Evolutionary conservation across 2,329 filamentous ascomycete genomes (phyloP), one percentile per base, ranked within the genome.

Genomic region (Esteya vermicola): DNA sequence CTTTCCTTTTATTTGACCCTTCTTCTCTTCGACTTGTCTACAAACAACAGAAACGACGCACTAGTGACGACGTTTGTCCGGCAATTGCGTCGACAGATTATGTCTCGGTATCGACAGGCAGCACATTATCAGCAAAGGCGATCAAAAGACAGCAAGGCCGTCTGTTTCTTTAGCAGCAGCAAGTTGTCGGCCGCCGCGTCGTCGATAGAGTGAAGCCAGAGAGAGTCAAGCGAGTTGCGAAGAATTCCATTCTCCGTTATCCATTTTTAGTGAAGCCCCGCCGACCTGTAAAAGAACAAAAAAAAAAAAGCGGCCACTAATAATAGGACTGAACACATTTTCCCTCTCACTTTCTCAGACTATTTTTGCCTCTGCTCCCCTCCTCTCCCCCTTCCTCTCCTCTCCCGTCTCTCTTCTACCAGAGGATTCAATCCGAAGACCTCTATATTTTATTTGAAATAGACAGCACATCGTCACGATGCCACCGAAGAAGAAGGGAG

Each of bases 401-500:
- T n/a, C n/a, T n/a, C n/a, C n/a, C n/a, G n/a, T n/a, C n/a, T n/a
- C n/a, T n/a, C n/a, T n/a, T n/a, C n/a, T n/a, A n/a, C n/a, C n/a
- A n/a, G n/a, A n/a, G n/a, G n/a, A n/a, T n/a, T n/a, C n/a, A n/a
- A n/a, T n/a, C n/a, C n/a, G n/a, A n/a, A n/a, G n/a, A n/a, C n/a
- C n/a, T n/a, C n/a, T n/a, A n/a, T n/a, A n/a, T n/a, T n/a, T n/a
- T n/a, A n/a, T 33, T 19, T 9, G 18, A 33, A 16, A 19, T 10
- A 10, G 16, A 34, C 26, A 22, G 5, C 23, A 27, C 16, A n/a
- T 47, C 50, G 45, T 45, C 60, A 68, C 61, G 45, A 96, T 95
- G 89, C 67, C 88, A 55, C 88, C 88, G 47, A 95, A 49, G 41
- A 49, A 95, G 69, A 93, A 91, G 72, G 95, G 94, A 75, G 68